Evolutionary conservation across 73 alveolate genomes (phyloP).

Genomic region (Diophrys appendiculata): DNA sequence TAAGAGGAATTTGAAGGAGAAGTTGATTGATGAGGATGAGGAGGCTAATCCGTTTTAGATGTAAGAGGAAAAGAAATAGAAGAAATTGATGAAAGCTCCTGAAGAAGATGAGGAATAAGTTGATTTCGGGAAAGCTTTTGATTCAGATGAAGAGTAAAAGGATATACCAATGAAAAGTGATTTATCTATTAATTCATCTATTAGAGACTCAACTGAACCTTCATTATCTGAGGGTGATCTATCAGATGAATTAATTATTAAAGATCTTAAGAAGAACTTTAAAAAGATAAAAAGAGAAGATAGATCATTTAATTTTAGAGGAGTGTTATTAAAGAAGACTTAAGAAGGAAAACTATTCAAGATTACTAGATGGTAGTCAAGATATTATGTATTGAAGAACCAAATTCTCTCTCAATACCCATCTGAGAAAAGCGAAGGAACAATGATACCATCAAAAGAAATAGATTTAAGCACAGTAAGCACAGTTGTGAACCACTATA

Average conservation of each 20-base stretch:
- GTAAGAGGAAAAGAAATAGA: not conserved
- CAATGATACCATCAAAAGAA: slow-evolving; percentile 12
- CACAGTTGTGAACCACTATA: slow-evolving; percentile 39
- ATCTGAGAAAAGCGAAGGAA: slow-evolving; percentile 10
- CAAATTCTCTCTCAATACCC: slow-evolving; percentile 20
- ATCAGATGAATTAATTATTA: slow-evolving; percentile 6
- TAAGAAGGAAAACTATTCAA: slow-evolving; percentile 14
- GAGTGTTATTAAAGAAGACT: slow-evolving; percentile 9
- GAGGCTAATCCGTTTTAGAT: not conserved
- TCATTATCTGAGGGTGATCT: not conserved
- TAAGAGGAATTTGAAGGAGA: too few relatives aligned
- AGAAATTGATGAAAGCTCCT: not conserved
- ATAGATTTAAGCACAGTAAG: slow-evolving; percentile 41
- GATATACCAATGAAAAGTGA: not conserved
- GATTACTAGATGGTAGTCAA: slow-evolving; percentile 31
- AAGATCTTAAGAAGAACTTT: not conserved
- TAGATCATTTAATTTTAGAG: not conserved
- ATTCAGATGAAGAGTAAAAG: slow-evolving; percentile 20
- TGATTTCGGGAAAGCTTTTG: not conserved
- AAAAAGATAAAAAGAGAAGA: slow-evolving; percentile 1
- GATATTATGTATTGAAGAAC: slow-evolving; percentile 32
- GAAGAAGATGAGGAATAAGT: slow-evolving; percentile 3
- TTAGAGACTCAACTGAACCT: slow-evolving; percentile 6
- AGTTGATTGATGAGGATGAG: too few relatives aligned
- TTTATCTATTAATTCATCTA: not conserved